A percentile compares a stretch with the other conserved stretches of the same genome.
Evolutionary conservation across 495 filamentous ascomycete species (phyloP).

Genomic region (Talaromyces nanjingensis): DNA sequence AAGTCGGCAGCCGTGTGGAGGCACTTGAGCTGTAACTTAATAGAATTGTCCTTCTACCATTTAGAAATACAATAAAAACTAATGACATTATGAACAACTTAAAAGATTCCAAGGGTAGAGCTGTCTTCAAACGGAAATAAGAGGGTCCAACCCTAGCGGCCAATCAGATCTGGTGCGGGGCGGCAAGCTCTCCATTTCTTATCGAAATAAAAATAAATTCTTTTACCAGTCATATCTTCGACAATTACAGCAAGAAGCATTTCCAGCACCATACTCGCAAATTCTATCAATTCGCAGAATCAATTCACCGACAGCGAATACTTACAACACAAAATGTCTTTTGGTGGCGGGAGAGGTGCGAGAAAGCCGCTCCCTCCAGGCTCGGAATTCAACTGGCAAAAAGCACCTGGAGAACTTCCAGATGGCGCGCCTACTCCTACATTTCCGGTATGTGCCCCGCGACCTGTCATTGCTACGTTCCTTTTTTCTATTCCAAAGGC

Average conservation of each 20-base stretch:
- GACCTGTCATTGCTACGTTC: neutral
- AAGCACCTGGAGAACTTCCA: constrained; percentile 7
- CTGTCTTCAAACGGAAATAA: neutral
- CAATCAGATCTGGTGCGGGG: neutral
- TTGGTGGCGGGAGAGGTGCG: neutral
- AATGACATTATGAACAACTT: neutral
- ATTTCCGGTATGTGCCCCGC: constrained; percentile 4
- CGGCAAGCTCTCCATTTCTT: neutral
- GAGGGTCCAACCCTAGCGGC: neutral
- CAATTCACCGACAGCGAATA: neutral
- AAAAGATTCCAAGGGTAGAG: neutral
- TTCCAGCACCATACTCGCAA: neutral
- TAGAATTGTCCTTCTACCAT: neutral
- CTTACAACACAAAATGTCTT: neutral
- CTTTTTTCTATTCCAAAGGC: too few species aligned
- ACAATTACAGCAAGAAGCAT: neutral
- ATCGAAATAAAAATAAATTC: neutral
- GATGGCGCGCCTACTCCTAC: constrained; percentile 7
- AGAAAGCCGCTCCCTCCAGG: constrained; percentile 9
- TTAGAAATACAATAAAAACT: neutral
- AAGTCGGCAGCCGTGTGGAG: constrained; percentile 26
- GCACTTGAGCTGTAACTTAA: constrained; percentile 23
- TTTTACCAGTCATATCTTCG: neutral
- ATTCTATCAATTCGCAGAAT: too few species aligned
- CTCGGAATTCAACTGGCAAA: constrained; percentile 11